A percentile compares a stretch with the other conserved stretches of the same genome.
Evolutionary conservation across 176 grass and related monocot genomes (phyloP).

Genomic region (Triticum urartu): DNA sequence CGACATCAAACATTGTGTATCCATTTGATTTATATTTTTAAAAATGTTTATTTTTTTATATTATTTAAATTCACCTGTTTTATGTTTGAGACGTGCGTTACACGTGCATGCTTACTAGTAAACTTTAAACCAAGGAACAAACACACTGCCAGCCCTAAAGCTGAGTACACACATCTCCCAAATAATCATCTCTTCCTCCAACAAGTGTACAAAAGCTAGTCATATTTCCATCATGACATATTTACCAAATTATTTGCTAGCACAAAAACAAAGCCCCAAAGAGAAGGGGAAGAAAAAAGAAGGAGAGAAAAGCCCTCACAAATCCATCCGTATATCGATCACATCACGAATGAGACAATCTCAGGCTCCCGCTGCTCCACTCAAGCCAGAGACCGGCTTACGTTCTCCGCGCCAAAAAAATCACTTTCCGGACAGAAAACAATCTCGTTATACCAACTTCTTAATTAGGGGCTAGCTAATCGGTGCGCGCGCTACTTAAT

Average conservation of each 20-base stretch:
- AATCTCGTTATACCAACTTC: constrained; percentile 1
- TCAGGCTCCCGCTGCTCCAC: constrained; percentile 20
- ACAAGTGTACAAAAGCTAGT: not conserved
- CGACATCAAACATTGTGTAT: too few species aligned
- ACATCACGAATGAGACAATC: constrained; percentile 63
- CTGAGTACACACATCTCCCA: not conserved
- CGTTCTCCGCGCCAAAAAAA: constrained; percentile 68
- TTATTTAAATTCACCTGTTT: too few species aligned
- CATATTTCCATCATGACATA: constrained; percentile 4
- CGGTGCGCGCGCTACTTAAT: not conserved
- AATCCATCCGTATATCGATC: constrained; percentile 28
- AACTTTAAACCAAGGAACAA: not conserved
- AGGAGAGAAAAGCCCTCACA: constrained; percentile 13
- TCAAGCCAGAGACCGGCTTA: constrained; percentile 29
- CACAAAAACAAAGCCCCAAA: not conserved
- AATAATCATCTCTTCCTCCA: not conserved
- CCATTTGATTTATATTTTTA: too few species aligned
- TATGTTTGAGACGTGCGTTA: too few species aligned
- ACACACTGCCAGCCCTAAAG: not conserved
- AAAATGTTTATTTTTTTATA: too few species aligned
- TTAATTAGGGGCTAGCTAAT: constrained; percentile 6
- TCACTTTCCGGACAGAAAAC: constrained; percentile 33
- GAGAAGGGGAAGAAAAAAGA: not conserved
- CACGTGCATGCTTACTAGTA: too few species aligned
- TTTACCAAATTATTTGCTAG: constrained; percentile 24